Base-by-base conservation (phyloP, 1,284 basidiomycete species). In the Cronartium quercuum region DNA sequence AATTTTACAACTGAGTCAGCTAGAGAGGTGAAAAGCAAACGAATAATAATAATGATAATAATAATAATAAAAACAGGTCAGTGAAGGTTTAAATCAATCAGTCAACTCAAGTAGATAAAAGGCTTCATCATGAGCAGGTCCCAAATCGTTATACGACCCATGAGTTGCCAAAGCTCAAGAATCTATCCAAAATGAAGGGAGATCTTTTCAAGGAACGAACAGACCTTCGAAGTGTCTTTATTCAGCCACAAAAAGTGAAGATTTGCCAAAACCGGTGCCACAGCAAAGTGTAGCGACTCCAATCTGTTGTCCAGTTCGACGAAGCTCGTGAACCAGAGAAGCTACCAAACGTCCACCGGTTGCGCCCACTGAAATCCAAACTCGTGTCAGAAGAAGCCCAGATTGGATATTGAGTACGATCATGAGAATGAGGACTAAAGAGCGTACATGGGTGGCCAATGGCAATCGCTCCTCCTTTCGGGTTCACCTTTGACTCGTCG, bases 391-490 rank as follows among this genome's bases (percentile, higher is more conserved):
- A 64, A 38, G n/a, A 6, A 64, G 13, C 9, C n/a, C 6, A 2
- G 24, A 41, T 29, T 7, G 2, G 24, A 21, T 29, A 55, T 10
- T n/a, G 15, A 10, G 7, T 1, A 6, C 13, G 61, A 38, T 44
- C 47, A 34, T 40, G 58, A 42, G 29, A 51, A 40, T 7, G 21
- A 57, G 40, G 41, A 37, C 21, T 37, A 35, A 18, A n/a, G 42
- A 67, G 29, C 68, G 29, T 61, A 70, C 68, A 76, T 24, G 80
- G 80, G 68, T 81, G 80, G 18, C 80, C 80, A 24, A 81, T 73
- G 10, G 80, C 80, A 44, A 81, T 81, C 12, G 80, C 80, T 24
- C 80, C 80, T n/a, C 80, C 80, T 67, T 81, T 81, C 18, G 78
- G 78, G 75, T 81, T 81, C 24, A 81, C 79, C 68, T 78, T 79